Percentiles rank a stretch among this genome's conserved stretches.
phyloP scores from a whole-genome alignment of 2,329 filamentous ascomycete species.

The Curvularia eragrostidis region DNA sequence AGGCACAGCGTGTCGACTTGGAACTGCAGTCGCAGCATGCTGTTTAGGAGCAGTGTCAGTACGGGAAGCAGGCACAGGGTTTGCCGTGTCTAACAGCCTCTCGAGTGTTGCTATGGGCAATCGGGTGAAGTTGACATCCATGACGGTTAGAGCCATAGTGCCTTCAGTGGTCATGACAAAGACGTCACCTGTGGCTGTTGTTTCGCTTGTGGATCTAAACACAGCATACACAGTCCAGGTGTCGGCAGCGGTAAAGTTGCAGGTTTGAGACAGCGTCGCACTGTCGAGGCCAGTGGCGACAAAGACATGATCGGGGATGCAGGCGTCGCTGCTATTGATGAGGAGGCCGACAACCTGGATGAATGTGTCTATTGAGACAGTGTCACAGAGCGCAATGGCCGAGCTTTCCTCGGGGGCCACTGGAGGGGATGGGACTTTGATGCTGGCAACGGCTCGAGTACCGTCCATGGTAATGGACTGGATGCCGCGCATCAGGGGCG shows the following conservation, averaged over 20 bases:
- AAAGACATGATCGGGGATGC: constrained; percentile 6
- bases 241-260: neutral
- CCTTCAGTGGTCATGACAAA: constrained; percentile 7
- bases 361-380: constrained; percentile 5
- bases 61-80: neutral
- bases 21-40: neutral
- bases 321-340: constrained; percentile 5
- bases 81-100: constrained; percentile 3
- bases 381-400: constrained; percentile 2
- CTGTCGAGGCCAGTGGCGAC: constrained; percentile 20
- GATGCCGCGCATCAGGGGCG: constrained; percentile 4
- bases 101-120: constrained; percentile 19
- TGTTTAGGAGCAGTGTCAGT: neutral
- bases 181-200: constrained; percentile 19
- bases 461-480: constrained; percentile 9
- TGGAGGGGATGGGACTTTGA: constrained; percentile 2
- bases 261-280: constrained; percentile 8
- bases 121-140: constrained; percentile 17
- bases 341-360: constrained; percentile 5
- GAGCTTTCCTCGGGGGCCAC: constrained; percentile 5
- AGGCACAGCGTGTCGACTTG: constrained; percentile 1
- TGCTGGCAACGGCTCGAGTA: constrained; percentile 3
- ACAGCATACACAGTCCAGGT: constrained; percentile 16
- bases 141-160: constrained; percentile 7
- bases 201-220: constrained; percentile 1